Evolutionary conservation across 108 stramenopile genomes (phyloP).

Genomic region (Bacterosira constricta): DNA sequence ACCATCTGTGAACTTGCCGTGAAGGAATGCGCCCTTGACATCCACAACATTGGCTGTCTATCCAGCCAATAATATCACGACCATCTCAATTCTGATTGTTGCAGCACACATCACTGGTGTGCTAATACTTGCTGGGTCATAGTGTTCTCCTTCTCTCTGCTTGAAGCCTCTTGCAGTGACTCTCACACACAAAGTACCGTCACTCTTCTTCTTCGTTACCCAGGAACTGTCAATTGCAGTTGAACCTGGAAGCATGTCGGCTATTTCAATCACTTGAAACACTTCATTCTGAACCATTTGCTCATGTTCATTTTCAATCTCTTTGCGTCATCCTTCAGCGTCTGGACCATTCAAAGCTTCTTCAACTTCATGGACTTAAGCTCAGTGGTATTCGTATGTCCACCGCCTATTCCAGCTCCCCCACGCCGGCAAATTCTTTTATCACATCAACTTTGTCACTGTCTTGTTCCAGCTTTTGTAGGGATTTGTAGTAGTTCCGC

Average conservation of each 20-base stretch:
- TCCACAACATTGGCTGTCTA: neutral
- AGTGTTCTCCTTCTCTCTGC: too few species aligned
- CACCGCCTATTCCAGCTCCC: neutral
- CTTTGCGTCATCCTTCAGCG: neutral
- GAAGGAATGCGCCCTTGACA: too few species aligned
- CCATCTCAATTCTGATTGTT: constrained; percentile 6
- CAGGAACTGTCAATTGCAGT: too few species aligned
- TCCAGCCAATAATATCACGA: neutral
- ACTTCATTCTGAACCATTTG: neutral
- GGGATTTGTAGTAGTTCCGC: too few species aligned
- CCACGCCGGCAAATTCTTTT: too few species aligned
- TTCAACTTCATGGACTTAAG: too few species aligned
- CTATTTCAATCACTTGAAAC: neutral
- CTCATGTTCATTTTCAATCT: neutral
- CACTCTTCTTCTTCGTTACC: constrained; percentile 19
- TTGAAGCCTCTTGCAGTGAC: constrained; percentile 17
- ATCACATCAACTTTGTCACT: too few species aligned
- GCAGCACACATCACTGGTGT: constrained; percentile 17
- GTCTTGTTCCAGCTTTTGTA: too few species aligned
- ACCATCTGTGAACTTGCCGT: too few species aligned
- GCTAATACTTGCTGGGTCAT: neutral
- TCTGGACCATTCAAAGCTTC: too few species aligned
- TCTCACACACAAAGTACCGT: neutral
- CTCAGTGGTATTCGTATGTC: too few species aligned
- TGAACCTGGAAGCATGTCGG: neutral